Evolutionary conservation across 345 rosid species (phyloP).

Genomic region (Citrus cavaleriei): DNA sequence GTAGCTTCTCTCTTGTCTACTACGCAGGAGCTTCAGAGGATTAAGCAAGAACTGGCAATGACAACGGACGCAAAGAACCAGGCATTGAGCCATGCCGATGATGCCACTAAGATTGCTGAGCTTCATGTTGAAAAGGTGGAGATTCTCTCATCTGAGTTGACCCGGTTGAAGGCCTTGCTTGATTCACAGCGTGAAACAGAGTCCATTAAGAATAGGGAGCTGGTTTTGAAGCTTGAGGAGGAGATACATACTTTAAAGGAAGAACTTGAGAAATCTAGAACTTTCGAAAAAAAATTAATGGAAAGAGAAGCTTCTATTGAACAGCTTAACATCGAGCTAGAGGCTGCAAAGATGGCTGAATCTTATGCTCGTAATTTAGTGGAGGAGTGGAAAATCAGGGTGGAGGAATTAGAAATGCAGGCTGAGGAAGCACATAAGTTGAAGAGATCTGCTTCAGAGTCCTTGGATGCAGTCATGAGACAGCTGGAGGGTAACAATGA

Average conservation of each 20-base stretch:
- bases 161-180: slow-evolving; percentile 61
- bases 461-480: slow-evolving; percentile 81
- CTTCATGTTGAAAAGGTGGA: slow-evolving; percentile 77
- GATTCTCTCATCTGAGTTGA: slow-evolving; percentile 68
- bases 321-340: slow-evolving; percentile 76
- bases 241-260: slow-evolving; percentile 56
- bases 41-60: slow-evolving; percentile 66
- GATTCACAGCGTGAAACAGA: slow-evolving; percentile 65
- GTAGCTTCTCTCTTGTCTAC: slow-evolving; percentile 71
- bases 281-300: slow-evolving; percentile 45
- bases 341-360: slow-evolving; percentile 86
- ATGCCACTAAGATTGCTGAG: slow-evolving; percentile 87
- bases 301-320: slow-evolving; percentile 59
- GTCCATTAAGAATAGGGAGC: slow-evolving; percentile 40
- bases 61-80: slow-evolving; percentile 78
- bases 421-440: slow-evolving; percentile 57
- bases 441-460: slow-evolving; percentile 83
- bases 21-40: slow-evolving; percentile 65
- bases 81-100: slow-evolving; percentile 85
- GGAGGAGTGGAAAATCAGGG: slow-evolving; percentile 71
- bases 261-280: slow-evolving; percentile 57
- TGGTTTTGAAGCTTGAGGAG: slow-evolving; percentile 43
- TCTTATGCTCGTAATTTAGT: slow-evolving; percentile 67
- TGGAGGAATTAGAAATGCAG: slow-evolving; percentile 58
- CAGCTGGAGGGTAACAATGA: slow-evolving; percentile 76